A percentile compares a stretch with the other conserved stretches of the same genome.
Conservation (phyloP, 768 basidiomycete genomes). For the Ephemerocybe angulata region DNA sequence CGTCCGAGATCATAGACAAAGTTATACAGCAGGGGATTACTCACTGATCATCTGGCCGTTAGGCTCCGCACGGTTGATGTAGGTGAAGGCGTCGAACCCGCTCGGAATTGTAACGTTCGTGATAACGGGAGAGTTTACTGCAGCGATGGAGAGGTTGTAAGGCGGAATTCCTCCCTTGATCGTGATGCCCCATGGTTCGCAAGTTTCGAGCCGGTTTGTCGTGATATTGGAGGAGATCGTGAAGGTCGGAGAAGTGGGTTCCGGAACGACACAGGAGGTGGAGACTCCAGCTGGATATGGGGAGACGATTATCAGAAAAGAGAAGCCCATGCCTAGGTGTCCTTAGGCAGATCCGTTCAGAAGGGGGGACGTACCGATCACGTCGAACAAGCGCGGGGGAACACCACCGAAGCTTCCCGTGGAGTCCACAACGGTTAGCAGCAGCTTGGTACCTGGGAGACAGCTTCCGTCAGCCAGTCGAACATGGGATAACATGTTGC, state of each 20-base stretch:
- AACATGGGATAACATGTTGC: background rate
- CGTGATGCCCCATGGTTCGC: conserved; percentile 44
- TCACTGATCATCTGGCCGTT: conserved; percentile 37
- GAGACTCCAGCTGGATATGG: conserved; percentile 31
- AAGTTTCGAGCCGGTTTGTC: conserved; percentile 33
- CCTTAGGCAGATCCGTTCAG: background rate
- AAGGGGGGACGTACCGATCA: conserved; percentile 28
- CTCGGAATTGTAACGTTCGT: conserved; percentile 39
- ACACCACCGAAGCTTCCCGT: conserved; percentile 41
- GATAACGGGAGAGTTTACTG: conserved; percentile 33
- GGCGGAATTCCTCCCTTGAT: conserved; percentile 44
- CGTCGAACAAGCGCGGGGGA: conserved; percentile 29
- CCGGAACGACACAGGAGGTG: conserved; percentile 28
- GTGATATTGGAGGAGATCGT: conserved; percentile 39
- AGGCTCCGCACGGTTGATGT: conserved; percentile 39
- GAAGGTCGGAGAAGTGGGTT: conserved; percentile 22
- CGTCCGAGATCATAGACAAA: background rate
- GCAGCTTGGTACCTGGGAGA: conserved; percentile 36
- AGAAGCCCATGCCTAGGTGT: background rate
- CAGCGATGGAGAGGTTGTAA: conserved; percentile 39
- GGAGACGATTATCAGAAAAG: too few relatives aligned
- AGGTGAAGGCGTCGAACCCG: conserved; percentile 37
- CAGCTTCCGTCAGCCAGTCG: background rate
- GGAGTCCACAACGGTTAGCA: conserved; percentile 44
- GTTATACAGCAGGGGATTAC: conserved; percentile 12